phyloP scores from a whole-genome alignment of 495 filamentous ascomycete genomes.

The Glonium stellatum region DNA sequence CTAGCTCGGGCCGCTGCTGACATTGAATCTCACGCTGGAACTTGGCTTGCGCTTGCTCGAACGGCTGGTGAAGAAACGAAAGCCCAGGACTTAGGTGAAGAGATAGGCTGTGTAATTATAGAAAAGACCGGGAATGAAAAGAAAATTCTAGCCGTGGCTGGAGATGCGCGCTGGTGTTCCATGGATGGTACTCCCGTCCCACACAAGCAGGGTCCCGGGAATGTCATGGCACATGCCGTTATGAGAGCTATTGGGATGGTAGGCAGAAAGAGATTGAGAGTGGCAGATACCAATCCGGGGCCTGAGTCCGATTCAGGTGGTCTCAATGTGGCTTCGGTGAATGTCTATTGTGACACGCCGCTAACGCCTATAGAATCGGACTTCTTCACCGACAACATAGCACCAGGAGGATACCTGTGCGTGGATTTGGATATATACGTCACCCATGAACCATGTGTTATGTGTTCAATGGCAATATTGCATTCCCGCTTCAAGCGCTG shows the following conservation, averaged over 20 bases:
- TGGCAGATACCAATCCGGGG: slow-evolving; percentile 1
- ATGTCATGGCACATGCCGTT: slow-evolving; percentile 72
- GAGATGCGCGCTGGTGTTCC: slow-evolving; percentile 60
- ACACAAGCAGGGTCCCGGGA: slow-evolving; percentile 43
- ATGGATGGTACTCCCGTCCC: slow-evolving; percentile 16
- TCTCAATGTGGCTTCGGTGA: not conserved
- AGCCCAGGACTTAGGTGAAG: slow-evolving; percentile 53
- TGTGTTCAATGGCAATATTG: slow-evolving; percentile 92
- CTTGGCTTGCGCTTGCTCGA: slow-evolving; percentile 65
- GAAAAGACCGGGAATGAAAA: slow-evolving; percentile 40
- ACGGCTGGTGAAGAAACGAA: slow-evolving; percentile 53
- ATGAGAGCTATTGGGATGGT: slow-evolving; percentile 87
- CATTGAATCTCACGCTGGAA: slow-evolving; percentile 47
- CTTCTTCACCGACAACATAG: slow-evolving; percentile 39
- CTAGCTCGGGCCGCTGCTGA: slow-evolving; percentile 49
- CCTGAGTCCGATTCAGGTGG: not conserved
- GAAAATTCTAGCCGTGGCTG: slow-evolving; percentile 62
- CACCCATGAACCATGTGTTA: slow-evolving; percentile 90
- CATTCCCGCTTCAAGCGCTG: slow-evolving; percentile 81
- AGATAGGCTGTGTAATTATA: slow-evolving; percentile 76
- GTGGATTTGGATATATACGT: slow-evolving; percentile 84
- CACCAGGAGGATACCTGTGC: slow-evolving; percentile 82
- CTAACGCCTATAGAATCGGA: slow-evolving; percentile 32
- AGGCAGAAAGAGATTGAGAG: slow-evolving; percentile 53
- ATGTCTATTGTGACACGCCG: slow-evolving; percentile 37